Evolutionary conservation across 179 eudicot genomes (phyloP).

Genomic region (Carnegiea gigantea): DNA sequence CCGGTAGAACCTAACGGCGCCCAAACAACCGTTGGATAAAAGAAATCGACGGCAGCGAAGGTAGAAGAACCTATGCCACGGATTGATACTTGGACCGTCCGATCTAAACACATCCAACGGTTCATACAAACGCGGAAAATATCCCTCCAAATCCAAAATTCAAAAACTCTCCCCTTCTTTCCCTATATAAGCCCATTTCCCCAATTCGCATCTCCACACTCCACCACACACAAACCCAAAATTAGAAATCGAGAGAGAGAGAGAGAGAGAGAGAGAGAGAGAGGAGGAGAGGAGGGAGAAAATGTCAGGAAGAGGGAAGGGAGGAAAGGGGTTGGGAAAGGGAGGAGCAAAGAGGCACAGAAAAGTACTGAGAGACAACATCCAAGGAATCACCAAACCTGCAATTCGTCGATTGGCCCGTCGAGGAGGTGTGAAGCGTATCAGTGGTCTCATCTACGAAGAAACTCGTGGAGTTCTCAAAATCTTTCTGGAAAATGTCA

Average conservation of each 20-base stretch:
- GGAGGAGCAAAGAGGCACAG: slow-evolving; percentile 35
- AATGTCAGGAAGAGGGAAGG: slow-evolving; percentile 30
- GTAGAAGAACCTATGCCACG: background rate
- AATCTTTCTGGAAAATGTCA: slow-evolving; percentile 27
- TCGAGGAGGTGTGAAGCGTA: slow-evolving; percentile 30
- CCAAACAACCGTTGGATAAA: slow-evolving; percentile 8
- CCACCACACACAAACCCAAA: background rate
- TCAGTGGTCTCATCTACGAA: slow-evolving; percentile 28
- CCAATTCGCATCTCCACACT: background rate
- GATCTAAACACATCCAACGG: slow-evolving; percentile 20
- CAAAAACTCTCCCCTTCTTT: background rate
- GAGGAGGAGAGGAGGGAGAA: background rate
- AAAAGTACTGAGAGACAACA: slow-evolving; percentile 30
- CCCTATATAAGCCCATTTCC: slow-evolving; percentile 2
- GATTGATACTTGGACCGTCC: slow-evolving; percentile 12
- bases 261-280: background rate
- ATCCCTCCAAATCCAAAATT: slow-evolving; percentile 23
- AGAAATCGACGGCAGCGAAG: background rate
- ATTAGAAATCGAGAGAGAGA: background rate
- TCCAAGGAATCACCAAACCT: slow-evolving; percentile 31
- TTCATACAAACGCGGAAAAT: background rate
- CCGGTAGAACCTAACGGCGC: background rate
- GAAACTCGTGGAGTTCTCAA: slow-evolving; percentile 31
- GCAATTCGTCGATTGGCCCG: slow-evolving; percentile 31
- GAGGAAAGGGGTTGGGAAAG: slow-evolving; percentile 33